These are phyloP conservation scores for Ceratobasidium sp. DNA, from an alignment of 1,284 basidiomycete species.

Conservation along the genomic window DNA sequence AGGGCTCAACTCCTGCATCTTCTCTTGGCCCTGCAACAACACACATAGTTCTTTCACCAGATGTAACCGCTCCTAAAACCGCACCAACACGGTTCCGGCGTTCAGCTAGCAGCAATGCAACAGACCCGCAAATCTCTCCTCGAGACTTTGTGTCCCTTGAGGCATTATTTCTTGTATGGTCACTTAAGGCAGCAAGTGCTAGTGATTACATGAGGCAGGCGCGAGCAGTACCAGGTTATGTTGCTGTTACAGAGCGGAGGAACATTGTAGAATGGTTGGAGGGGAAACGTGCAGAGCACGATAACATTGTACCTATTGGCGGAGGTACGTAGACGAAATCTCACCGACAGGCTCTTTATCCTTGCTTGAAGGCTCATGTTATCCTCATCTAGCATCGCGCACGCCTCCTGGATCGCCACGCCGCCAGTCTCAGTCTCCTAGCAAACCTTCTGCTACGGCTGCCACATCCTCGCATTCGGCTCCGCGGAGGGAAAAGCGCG, in stretches of 20 bases:
- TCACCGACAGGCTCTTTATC: slow-evolving; percentile 7
- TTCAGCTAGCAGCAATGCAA: slow-evolving; percentile 58
- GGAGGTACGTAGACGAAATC: slow-evolving; percentile 63
- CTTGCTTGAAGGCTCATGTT: background rate
- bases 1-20: slow-evolving; percentile 1
- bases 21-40: slow-evolving; percentile 60
- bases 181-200: slow-evolving; percentile 72
- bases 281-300: slow-evolving; percentile 67
- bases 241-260: slow-evolving; percentile 87
- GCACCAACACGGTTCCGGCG: slow-evolving; percentile 78
- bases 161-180: slow-evolving; percentile 83
- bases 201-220: slow-evolving; percentile 90
- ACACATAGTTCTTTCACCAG: slow-evolving; percentile 69
- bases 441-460: slow-evolving; percentile 53
- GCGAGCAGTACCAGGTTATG: slow-evolving; percentile 77
- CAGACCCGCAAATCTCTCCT: slow-evolving; percentile 57
- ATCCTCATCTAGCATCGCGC: slow-evolving; percentile 56
- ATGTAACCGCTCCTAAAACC: slow-evolving; percentile 70
- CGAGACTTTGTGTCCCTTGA: slow-evolving; percentile 80
- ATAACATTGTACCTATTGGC: slow-evolving; percentile 65
- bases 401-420: slow-evolving; percentile 77
- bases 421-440: slow-evolving; percentile 53
- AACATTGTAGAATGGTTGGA: slow-evolving; percentile 84
- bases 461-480: slow-evolving; percentile 56
- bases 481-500: slow-evolving; percentile 70